Conservation (phyloP, 2,329 filamentous ascomycete species). For the Neonectria hederae region DNA sequence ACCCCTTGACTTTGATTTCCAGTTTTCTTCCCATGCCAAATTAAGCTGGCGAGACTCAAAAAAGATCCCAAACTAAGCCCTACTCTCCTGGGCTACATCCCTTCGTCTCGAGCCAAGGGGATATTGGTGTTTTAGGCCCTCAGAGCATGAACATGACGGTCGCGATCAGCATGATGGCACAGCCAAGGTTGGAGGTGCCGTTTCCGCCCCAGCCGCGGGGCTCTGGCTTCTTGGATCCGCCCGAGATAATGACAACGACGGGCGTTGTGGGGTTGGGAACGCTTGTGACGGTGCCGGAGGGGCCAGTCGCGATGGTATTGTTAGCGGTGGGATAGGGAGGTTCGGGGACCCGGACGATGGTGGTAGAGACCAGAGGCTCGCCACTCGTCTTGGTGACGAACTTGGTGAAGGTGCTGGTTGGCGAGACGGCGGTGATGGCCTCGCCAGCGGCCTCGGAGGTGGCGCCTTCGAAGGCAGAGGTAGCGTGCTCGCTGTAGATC, state of each 20-base stretch:
- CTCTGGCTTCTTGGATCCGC: constrained; percentile 46
- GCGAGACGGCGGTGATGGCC: constrained; percentile 31
- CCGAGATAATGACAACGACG: constrained; percentile 44
- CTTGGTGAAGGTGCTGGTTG: constrained; percentile 44
- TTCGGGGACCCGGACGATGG: constrained; percentile 44
- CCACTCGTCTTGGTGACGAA: constrained; percentile 47
- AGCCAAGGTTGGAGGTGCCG: constrained; percentile 47
- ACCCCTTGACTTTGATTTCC: constrained; percentile 34
- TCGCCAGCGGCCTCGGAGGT: constrained; percentile 36
- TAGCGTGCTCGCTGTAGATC: constrained; percentile 1
- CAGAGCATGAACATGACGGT: constrained; percentile 48
- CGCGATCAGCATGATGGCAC: constrained; percentile 50
- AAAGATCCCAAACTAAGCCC: background rate
- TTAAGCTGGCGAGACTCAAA: constrained; percentile 33
- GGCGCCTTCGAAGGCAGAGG: background rate
- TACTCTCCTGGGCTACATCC: background rate
- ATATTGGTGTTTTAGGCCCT: constrained; percentile 7
- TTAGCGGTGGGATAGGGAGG: constrained; percentile 45
- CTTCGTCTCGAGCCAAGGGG: background rate
- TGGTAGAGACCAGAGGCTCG: constrained; percentile 42
- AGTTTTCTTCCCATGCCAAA: constrained; percentile 36
- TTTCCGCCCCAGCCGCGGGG: constrained; percentile 44
- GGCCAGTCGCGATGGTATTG: constrained; percentile 36
- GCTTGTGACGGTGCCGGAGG: constrained; percentile 40
- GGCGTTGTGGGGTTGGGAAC: constrained; percentile 37